Evolutionary conservation across 306 rosid species (phyloP).

Genomic region (Sicyos baderoa): DNA sequence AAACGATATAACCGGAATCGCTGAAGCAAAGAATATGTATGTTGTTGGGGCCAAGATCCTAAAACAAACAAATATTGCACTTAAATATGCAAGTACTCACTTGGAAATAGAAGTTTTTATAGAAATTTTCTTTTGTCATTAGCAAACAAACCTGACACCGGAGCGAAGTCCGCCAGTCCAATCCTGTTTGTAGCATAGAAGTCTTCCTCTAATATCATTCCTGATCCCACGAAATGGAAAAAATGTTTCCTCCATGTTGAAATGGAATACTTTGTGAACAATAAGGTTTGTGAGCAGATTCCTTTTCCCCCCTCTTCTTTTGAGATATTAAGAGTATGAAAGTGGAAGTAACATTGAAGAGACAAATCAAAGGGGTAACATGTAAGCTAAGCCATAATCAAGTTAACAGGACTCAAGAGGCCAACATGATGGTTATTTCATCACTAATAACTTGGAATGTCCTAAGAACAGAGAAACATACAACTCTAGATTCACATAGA

Average conservation of each 20-base stretch:
- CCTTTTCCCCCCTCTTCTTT: slow-evolving; percentile 21
- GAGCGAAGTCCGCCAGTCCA: slow-evolving; percentile 75
- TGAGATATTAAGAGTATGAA: slow-evolving; percentile 21
- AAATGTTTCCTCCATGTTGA: slow-evolving; percentile 83
- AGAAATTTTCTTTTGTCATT: not conserved
- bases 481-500: slow-evolving; percentile 32
- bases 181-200: slow-evolving; percentile 82
- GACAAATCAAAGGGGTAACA: slow-evolving; percentile 19
- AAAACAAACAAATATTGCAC: slow-evolving; percentile 12
- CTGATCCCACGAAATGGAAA: slow-evolving; percentile 91
- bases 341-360: slow-evolving; percentile 26
- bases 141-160: slow-evolving; percentile 56
- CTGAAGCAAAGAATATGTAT: slow-evolving; percentile 93
- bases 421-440: slow-evolving; percentile 30
- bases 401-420: slow-evolving; percentile 44
- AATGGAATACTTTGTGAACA: slow-evolving; percentile 23
- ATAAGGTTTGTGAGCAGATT: slow-evolving; percentile 19
- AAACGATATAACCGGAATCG: slow-evolving; percentile 91
- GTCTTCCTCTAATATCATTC: slow-evolving; percentile 74
- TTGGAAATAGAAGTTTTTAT: not conserved
- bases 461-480: slow-evolving; percentile 38
- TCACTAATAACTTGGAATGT: slow-evolving; percentile 21
- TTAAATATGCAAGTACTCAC: not conserved
- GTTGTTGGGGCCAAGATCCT: slow-evolving; percentile 98
- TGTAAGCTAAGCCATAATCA: slow-evolving; percentile 23